Evolutionary conservation across 2,329 filamentous ascomycete species (phyloP).

Genomic region (Diaporthe caulivora): DNA sequence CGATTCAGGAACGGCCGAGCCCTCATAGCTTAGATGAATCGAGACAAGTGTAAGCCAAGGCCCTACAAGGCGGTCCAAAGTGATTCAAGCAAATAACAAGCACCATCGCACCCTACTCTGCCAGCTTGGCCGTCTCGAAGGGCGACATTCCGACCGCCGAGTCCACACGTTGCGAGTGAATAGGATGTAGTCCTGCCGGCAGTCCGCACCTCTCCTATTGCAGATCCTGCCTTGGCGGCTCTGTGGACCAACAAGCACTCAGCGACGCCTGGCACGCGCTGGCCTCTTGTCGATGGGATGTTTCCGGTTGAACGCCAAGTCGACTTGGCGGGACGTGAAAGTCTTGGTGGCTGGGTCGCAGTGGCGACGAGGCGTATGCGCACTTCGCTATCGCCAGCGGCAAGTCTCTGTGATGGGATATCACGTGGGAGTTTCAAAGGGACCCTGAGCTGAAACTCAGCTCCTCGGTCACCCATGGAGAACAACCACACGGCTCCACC

Average conservation of each 20-base stretch:
- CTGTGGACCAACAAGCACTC: slow-evolving; percentile 25
- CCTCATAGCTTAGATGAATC: slow-evolving; percentile 20
- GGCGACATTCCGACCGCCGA: slow-evolving; percentile 18
- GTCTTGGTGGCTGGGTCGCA: slow-evolving; percentile 32
- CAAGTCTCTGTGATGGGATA: slow-evolving; percentile 10
- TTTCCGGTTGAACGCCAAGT: slow-evolving; percentile 27
- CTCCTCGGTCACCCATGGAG: slow-evolving; percentile 37
- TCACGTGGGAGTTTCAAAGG: slow-evolving; percentile 32
- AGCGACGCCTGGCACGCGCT: slow-evolving; percentile 30
- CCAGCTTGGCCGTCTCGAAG: slow-evolving; percentile 24
- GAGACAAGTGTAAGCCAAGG: slow-evolving; percentile 23
- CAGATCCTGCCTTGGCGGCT: slow-evolving; percentile 33
- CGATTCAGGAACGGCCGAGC: slow-evolving; percentile 18
- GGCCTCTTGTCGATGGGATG: slow-evolving; percentile 14
- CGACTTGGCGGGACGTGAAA: slow-evolving; percentile 33
- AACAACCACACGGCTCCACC: slow-evolving; percentile 34
- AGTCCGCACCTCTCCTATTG: slow-evolving; percentile 20
- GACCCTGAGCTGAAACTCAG: slow-evolving; percentile 37
- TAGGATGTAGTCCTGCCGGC: slow-evolving; percentile 7
- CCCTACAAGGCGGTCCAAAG: slow-evolving; percentile 18
- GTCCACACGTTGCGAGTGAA: slow-evolving; percentile 8
- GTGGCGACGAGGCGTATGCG: slow-evolving; percentile 23
- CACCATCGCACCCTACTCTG: slow-evolving; percentile 10
- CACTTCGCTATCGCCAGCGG: slow-evolving; percentile 7
- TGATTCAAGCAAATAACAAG: slow-evolving; percentile 31